Conservation (phyloP, 2,329 filamentous ascomycete genomes). For the Pseudogymnoascus sp. region DNA sequence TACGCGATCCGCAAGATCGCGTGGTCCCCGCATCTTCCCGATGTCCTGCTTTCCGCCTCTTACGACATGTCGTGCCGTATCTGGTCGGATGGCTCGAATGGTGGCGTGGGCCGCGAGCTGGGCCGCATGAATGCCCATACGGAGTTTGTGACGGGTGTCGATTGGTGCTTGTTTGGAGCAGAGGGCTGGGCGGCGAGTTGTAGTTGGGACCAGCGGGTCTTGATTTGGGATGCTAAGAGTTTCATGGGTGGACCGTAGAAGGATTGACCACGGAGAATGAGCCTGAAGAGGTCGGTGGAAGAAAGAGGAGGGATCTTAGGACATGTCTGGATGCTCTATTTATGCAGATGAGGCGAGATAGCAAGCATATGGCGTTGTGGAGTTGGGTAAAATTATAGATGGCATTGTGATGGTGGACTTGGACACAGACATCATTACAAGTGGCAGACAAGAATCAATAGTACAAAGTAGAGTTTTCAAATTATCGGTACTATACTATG, state of each 20-base stretch:
- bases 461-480: constrained; percentile 5
- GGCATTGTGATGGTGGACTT: neutral
- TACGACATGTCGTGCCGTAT: constrained; percentile 97
- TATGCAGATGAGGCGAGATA: neutral
- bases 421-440: neutral
- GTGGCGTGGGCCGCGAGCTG: constrained; percentile 32
- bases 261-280: neutral
- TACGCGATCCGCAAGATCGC: constrained; percentile 80
- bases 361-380: constrained; percentile 3
- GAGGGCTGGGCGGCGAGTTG: constrained; percentile 94
- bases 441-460: neutral
- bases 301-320: neutral
- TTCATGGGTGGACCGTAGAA: constrained; percentile 38
- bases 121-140: constrained; percentile 85
- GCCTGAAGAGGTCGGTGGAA: neutral
- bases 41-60: constrained; percentile 78
- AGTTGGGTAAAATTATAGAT: constrained; percentile 4
- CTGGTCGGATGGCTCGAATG: constrained; percentile 68
- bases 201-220: constrained; percentile 85
- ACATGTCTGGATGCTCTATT: neutral
- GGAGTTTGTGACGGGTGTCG: constrained; percentile 91
- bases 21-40: constrained; percentile 90
- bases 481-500: constrained; percentile 5
- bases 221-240: constrained; percentile 82
- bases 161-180: constrained; percentile 94